These are phyloP conservation scores for Saccharomyces pastorianus DNA, from an alignment of 1,139 yeast genomes.

Conservation along the genomic window DNA sequence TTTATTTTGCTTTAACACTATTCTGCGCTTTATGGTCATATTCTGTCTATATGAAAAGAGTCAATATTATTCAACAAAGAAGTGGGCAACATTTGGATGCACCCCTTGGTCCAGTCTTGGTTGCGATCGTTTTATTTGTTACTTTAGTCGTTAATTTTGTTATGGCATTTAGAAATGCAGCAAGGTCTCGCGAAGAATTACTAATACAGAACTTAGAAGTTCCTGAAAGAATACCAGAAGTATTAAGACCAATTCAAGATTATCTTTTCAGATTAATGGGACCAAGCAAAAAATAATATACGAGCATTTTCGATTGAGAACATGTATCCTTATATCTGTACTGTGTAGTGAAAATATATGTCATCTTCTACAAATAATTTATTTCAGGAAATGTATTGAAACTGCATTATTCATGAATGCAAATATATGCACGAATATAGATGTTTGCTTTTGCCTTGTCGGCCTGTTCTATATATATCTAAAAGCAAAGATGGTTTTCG, in stretches of 20 bases:
- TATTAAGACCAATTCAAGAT: conserved; percentile 25
- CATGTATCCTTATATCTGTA: not conserved
- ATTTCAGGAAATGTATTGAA: not conserved
- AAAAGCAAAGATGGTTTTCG: no score
- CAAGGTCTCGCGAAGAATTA: conserved; percentile 8
- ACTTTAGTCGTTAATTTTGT: conserved; percentile 68
- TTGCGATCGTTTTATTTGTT: conserved; percentile 60
- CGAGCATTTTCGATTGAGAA: not conserved
- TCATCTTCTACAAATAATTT: not conserved
- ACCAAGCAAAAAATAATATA: conserved; percentile 11
- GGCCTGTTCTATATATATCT: no score
- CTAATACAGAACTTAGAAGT: not conserved
- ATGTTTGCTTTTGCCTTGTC: not conserved
- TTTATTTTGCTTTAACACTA: conserved; percentile 70
- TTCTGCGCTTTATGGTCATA: conserved; percentile 90
- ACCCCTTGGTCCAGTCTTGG: conserved; percentile 75
- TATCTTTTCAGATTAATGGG: conserved; percentile 17
- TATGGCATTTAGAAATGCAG: conserved; percentile 51
- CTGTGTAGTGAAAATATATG: not conserved
- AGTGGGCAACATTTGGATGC: conserved; percentile 85
- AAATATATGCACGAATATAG: not conserved
- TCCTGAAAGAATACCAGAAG: conserved; percentile 15
- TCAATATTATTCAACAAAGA: conserved; percentile 67
- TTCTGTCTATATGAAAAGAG: conserved; percentile 60
- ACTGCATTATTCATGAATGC: not conserved